phyloP scores from a whole-genome alignment of 169 alveolate species.

The Cryptosporidium andersoni region DNA sequence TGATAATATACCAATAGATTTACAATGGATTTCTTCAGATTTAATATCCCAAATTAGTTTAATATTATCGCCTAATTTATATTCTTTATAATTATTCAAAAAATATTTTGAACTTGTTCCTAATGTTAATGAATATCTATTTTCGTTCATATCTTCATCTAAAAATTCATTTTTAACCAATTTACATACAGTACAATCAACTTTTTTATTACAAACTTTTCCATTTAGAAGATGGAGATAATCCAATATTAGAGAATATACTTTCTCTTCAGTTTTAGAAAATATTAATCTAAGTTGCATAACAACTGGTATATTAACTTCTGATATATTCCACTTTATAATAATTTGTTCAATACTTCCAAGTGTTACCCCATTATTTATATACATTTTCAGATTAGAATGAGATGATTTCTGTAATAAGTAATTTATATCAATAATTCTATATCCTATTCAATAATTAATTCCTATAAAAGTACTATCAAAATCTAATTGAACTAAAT shows the following conservation, averaged over 20 bases:
- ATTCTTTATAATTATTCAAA: neutral
- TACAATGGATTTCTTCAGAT: conserved; percentile 9
- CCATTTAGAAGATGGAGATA: conserved; percentile 24
- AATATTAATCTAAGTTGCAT: conserved; percentile 5
- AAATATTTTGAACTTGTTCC: conserved; percentile 2
- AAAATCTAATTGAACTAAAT: too few species aligned
- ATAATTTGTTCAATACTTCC: conserved; percentile 7
- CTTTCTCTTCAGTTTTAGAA: conserved; percentile 6
- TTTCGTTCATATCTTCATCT: neutral
- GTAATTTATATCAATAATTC: too few species aligned
- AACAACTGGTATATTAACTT: neutral
- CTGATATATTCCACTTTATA: neutral
- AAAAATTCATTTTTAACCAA: conserved; percentile 3
- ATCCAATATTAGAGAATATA: conserved; percentile 1
- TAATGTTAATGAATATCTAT: neutral
- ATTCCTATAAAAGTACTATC: too few species aligned
- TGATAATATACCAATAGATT: conserved; percentile 24
- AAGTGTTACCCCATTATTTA: neutral
- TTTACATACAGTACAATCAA: conserved; percentile 9
- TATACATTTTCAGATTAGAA: too few species aligned
- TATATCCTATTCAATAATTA: too few species aligned
- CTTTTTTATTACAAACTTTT: conserved; percentile 2
- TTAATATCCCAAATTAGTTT: conserved; percentile 14
- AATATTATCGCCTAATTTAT: neutral
- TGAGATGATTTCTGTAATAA: too few species aligned